Evolutionary conservation across 345 rosid genomes (phyloP).

Genomic region (Hypericum androsaemum): DNA sequence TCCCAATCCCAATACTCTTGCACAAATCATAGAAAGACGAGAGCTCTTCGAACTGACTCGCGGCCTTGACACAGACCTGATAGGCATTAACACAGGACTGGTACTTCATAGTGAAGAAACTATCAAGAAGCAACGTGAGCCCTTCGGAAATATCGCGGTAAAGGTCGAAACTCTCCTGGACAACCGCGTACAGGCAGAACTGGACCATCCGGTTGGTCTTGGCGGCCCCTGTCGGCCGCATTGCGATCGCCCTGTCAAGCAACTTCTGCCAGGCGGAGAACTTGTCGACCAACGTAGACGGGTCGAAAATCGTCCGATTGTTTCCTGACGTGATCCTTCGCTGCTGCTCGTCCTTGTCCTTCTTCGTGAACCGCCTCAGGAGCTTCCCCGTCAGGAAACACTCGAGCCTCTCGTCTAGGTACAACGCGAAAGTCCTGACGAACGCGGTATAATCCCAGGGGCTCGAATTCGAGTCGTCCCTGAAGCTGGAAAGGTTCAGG

Average conservation of each 20-base stretch:
- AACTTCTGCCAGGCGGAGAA: conserved; percentile 59
- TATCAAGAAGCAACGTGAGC: conserved; percentile 44
- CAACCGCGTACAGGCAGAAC: conserved; percentile 39
- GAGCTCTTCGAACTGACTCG: conserved; percentile 63
- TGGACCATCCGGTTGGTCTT: conserved; percentile 41
- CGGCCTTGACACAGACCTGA: conserved; percentile 50
- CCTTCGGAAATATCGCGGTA: conserved; percentile 68
- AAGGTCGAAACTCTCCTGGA: conserved; percentile 68
- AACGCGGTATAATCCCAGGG: conserved; percentile 73
- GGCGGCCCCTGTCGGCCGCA: conserved; percentile 56
- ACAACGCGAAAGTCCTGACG: conserved; percentile 51
- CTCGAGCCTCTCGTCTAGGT: conserved; percentile 64
- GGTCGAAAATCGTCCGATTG: conserved; percentile 49
- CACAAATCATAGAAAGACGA: conserved; percentile 46
- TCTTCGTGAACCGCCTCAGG: conserved; percentile 31
- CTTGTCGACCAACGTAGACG: conserved; percentile 43
- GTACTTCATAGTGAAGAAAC: conserved; percentile 62
- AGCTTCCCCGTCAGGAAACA: conserved; percentile 63
- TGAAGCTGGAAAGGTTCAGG: conserved; percentile 54
- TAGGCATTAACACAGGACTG: conserved; percentile 50
- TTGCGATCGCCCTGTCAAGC: conserved; percentile 59
- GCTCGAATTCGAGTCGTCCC: conserved; percentile 56
- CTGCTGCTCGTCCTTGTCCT: conserved; percentile 7
- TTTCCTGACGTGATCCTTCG: conserved; percentile 10
- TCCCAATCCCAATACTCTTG: conserved; percentile 42